Base-by-base conservation (phyloP, 1,284 basidiomycete genomes). In the Cystobasidiaceae sp. region DNA sequence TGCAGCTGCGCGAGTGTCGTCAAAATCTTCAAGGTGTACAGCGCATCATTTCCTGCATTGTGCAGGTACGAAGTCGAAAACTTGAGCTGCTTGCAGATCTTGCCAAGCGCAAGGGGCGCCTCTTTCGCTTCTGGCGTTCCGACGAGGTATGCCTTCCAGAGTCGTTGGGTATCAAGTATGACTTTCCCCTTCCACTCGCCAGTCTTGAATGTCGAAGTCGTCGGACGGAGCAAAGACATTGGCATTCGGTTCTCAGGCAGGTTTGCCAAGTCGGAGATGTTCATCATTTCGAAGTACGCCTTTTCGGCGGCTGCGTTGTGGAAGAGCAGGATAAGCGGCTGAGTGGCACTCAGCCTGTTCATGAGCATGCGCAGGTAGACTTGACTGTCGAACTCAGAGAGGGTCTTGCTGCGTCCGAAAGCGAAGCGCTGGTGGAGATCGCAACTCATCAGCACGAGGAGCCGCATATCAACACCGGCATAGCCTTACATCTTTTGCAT, bases 1-100 rank as follows among this genome's bases (percentile, higher is more conserved):
- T 49, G 46, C 46, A 49, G n/a, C 11, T 64, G 41, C 15, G 48
- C 52, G 17, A 64, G 32, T 41, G 41, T 44, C 52, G 49, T 64
- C 30, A 64, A 56, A n/a, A 64, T 32, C 43, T 56, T 55, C 11
- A 64, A 33, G 19, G 61, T 64, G 34, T 64, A 64, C 19, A 56
- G 41, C 2, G 61, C 61, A 37, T 64, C 61, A 25, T 64, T 64
- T 27, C 61, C 61, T 30, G 51, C 61, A 27, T 64, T 64, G 28
- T 64, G 61, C 28, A 64, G 61, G 25, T 49, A 43, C 19, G 32
- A 46, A 1, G 51, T 56, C 2, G 50, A 28, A 2, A 64, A 21
- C 15, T 37, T 45, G 5, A 64, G 13, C 7, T n/a, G 9, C 19
- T 49, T 55, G 21, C 50, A 56, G 30, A 64, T 56, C 33, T 55